Base-by-base conservation (phyloP, 2,329 filamentous ascomycete genomes). In the Trichoderma atrobrunneum region DNA sequence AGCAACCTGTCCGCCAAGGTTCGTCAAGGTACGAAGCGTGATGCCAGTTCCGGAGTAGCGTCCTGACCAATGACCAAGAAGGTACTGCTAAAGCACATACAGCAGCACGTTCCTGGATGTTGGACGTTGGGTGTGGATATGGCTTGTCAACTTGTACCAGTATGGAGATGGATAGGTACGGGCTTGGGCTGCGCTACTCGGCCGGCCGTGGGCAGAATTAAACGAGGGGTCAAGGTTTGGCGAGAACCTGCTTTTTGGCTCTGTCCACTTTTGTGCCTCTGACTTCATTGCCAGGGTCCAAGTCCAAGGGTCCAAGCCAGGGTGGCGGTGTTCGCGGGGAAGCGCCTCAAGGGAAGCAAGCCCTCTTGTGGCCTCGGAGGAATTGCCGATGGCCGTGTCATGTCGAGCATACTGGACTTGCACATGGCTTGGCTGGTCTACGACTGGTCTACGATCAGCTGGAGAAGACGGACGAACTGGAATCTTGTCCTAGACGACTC, bases 241-340 rank as follows among this genome's bases (percentile, higher is more conserved):
- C 67, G 57, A 64, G 68, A 71, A 71, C 68, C 68, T 71, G 68
- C 68, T 71, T 71, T 63, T 18, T 30, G 26, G 48, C 39, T 28
- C 59, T 32, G 68, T 64, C 61, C 32, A 64, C 60, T 63, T 71
- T 56, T 34, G 43, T 56, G 64, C 57, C 64, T 69, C 71, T 72
- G 64, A 72, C 57, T 72, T 72, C 71, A 72, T 72, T 43, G 69
- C 63, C 28, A 56, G 63, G 62, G 28, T 57, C 62, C 51, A 57
- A 34, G 54, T 43, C 62, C 62, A 67, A 67, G 62, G 61, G 70
- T 72, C 70, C 62, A 61, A 63, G 64, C 71, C 56, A 60, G 71
- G 71, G 60, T 71, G 60, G 59, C 68, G 68, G 59, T 71, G 68
- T 65, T 71, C 68, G 60, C 68, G 68, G 68, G 68, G 67, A 70